These are phyloP conservation scores for Myxozyma geophila DNA, from an alignment of 805 yeast species.

Conservation along the genomic window DNA sequence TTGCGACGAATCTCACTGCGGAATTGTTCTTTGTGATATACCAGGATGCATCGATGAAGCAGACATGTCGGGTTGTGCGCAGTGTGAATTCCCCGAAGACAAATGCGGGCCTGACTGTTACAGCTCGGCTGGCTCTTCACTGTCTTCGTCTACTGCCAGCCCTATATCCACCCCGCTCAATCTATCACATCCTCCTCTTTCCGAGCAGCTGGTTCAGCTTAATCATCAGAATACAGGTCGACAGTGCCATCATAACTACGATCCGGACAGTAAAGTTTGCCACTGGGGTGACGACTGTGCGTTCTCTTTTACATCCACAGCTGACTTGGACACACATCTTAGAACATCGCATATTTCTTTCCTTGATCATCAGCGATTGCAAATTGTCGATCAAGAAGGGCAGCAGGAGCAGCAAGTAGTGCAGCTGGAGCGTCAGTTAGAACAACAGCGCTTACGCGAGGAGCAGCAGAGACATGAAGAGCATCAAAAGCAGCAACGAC, in stretches of 20 bases:
- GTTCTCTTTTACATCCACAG: slow-evolving; percentile 33
- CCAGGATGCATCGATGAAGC: slow-evolving; percentile 7
- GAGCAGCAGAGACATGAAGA: neutral
- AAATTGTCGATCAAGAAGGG: neutral
- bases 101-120: slow-evolving; percentile 12
- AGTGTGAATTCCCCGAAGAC: slow-evolving; percentile 2
- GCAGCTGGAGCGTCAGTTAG: slow-evolving; percentile 13
- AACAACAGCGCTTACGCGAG: slow-evolving; percentile 21
- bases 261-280: slow-evolving; percentile 22
- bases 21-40: slow-evolving; percentile 9
- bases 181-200: neutral
- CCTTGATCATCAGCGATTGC: slow-evolving; percentile 19
- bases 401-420: slow-evolving; percentile 11
- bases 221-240: neutral
- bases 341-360: slow-evolving; percentile 30
- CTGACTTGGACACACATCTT: slow-evolving; percentile 34
- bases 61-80: neutral
- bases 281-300: slow-evolving; percentile 38
- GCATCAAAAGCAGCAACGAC: neutral
- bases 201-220: neutral
- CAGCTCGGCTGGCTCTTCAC: slow-evolving; percentile 6
- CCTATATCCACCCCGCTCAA: slow-evolving; percentile 7
- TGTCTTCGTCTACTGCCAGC: slow-evolving; percentile 11
- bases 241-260: slow-evolving; percentile 6
- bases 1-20: slow-evolving; percentile 22